Conservation (phyloP, 441 rosid genomes). For the Mallotus japonicus region DNA sequence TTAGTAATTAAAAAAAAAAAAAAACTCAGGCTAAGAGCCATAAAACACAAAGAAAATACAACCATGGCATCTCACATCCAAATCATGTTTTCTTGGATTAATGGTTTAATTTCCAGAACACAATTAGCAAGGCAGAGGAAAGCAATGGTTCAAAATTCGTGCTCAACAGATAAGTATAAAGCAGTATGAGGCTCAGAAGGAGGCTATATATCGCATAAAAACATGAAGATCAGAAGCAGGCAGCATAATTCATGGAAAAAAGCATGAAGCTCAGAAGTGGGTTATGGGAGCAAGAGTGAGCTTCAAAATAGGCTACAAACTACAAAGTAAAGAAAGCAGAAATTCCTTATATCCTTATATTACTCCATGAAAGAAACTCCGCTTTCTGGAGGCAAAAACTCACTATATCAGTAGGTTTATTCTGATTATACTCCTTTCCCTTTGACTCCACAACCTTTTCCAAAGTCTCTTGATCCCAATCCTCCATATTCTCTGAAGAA, state of each 20-base stretch:
- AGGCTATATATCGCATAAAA: too few relatives aligned
- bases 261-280: background rate
- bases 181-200: too few relatives aligned
- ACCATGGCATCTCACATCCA: background rate
- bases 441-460: constrained; percentile 93
- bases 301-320: background rate
- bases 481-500: constrained; percentile 67
- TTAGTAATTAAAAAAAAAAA: too few relatives aligned
- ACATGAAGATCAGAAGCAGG: background rate
- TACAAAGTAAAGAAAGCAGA: background rate
- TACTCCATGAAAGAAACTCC: background rate
- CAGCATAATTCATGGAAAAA: background rate
- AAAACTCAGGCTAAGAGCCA: background rate
- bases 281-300: background rate
- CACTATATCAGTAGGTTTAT: constrained; percentile 92
- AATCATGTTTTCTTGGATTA: too few relatives aligned
- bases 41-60: background rate
- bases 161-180: too few relatives aligned
- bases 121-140: too few relatives aligned
- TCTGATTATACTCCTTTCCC: constrained; percentile 73
- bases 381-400: constrained; percentile 21
- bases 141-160: too few relatives aligned
- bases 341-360: too few relatives aligned
- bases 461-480: constrained; percentile 94
- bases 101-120: too few relatives aligned